A percentile compares a stretch with the other conserved stretches of the same genome.
phyloP scores from a whole-genome alignment of 2,329 filamentous ascomycete species.

The Penicillium sp. region DNA sequence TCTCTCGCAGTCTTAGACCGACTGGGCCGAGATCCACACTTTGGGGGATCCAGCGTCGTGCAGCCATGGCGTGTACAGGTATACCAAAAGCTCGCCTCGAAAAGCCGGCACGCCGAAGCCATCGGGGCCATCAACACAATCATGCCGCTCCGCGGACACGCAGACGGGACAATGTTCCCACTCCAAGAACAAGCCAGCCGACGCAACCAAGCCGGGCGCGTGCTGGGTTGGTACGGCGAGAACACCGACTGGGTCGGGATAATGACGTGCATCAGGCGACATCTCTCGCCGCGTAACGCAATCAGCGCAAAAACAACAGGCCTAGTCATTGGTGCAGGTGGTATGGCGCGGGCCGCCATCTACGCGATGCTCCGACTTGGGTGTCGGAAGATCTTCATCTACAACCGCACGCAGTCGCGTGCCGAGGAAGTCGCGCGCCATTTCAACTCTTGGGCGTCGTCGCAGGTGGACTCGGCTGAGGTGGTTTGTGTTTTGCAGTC shows the following conservation, averaged over 20 bases:
- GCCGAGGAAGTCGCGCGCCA: conserved; percentile 67
- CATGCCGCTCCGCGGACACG: conserved; percentile 42
- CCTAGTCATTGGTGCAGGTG: conserved; percentile 60
- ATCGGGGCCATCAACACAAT: conserved; percentile 49
- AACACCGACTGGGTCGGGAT: conserved; percentile 49
- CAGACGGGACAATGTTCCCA: conserved; percentile 39
- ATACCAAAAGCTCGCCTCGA: conserved; percentile 38
- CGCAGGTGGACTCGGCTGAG: conserved; percentile 38
- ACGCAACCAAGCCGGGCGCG: conserved; percentile 43
- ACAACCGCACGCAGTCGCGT: conserved; percentile 68
- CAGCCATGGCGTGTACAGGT: conserved; percentile 47
- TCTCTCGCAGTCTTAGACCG: conserved; percentile 41
- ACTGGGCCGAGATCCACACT: conserved; percentile 39
- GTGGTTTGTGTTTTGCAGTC: conserved; percentile 57
- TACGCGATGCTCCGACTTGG: conserved; percentile 78
- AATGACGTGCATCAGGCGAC: conserved; percentile 43
- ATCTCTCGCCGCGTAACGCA: conserved; percentile 51
- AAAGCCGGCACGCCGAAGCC: conserved; percentile 45
- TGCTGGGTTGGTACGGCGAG: conserved; percentile 46
- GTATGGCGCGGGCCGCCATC: conserved; percentile 75
- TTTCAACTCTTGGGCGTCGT: conserved; percentile 58
- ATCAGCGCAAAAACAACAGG: conserved; percentile 54
- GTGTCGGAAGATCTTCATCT: conserved; percentile 72
- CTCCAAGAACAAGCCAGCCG: conserved; percentile 43
- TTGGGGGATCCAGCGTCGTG: conserved; percentile 46